phyloP scores from a whole-genome alignment of 2,329 filamentous ascomycete species.

The Akanthomyces uredinophilus region DNA sequence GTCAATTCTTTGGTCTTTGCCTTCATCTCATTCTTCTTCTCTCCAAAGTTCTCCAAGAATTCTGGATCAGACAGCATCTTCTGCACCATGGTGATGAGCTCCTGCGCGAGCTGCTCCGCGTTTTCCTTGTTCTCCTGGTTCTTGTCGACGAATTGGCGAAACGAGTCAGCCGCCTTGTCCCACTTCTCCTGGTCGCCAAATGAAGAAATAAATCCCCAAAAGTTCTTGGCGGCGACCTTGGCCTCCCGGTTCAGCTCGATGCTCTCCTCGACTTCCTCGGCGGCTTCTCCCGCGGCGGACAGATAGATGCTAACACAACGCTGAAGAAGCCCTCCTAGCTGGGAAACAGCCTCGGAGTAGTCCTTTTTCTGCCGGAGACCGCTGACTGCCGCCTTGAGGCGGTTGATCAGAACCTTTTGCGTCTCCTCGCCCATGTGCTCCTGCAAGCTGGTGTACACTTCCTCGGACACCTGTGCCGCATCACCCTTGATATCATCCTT shows the following conservation, averaged over 20 bases:
- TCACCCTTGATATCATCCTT: conserved; percentile 50
- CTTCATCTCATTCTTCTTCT: conserved; percentile 47
- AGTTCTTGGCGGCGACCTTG: conserved; percentile 69
- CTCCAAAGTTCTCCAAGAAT: conserved; percentile 72
- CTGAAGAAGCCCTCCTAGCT: conserved; percentile 67
- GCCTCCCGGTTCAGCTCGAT: conserved; percentile 68
- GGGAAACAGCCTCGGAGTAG: conserved; percentile 82
- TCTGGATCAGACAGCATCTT: conserved; percentile 78
- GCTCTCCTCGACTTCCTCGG: conserved; percentile 63
- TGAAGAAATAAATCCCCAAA: conserved; percentile 74
- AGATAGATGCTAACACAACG: conserved; percentile 77
- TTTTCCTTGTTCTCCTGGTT: conserved; percentile 71
- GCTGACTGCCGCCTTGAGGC: conserved; percentile 70
- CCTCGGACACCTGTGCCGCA: conserved; percentile 45
- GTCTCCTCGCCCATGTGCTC: conserved; percentile 71
- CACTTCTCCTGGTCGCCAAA: conserved; percentile 73
- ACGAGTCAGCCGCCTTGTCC: conserved; percentile 65
- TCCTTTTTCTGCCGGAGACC: conserved; percentile 72
- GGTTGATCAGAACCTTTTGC: conserved; percentile 64
- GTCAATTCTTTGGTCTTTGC: conserved; percentile 58
- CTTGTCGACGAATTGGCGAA: conserved; percentile 63
- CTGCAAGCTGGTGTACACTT: conserved; percentile 64
- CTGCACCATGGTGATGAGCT: conserved; percentile 70
- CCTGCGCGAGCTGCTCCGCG: conserved; percentile 71
- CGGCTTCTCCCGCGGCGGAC: conserved; percentile 61